Percentiles rank a stretch among this genome's conserved stretches.
Evolutionary conservation across 1,139 yeast species (phyloP).

Genomic region (Lodderomyces pseudojiufengensis): DNA sequence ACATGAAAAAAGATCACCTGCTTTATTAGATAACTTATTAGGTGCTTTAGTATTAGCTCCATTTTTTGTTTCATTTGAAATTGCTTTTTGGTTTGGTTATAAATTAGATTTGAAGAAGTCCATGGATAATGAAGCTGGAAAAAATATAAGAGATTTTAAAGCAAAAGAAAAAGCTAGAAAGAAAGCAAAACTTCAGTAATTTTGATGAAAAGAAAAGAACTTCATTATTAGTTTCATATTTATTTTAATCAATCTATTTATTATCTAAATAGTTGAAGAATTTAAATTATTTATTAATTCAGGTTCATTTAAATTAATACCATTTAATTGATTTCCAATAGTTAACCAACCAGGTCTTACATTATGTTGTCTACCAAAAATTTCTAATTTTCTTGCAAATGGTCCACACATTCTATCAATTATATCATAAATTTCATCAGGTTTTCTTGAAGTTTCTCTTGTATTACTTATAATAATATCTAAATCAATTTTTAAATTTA

Average conservation of each 20-base stretch:
- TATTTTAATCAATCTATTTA: too few relatives aligned
- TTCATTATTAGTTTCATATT: constrained; percentile 25
- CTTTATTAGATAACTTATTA: constrained; percentile 72
- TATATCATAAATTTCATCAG: constrained; percentile 85
- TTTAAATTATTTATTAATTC: too few relatives aligned
- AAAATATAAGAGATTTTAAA: constrained; percentile 23
- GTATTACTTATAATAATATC: constrained; percentile 81
- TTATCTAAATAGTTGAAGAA: too few relatives aligned
- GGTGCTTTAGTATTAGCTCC: constrained; percentile 93
- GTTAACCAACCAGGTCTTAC: constrained; percentile 90
- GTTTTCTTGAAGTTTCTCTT: constrained; percentile 85
- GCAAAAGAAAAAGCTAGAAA: constrained; percentile 13
- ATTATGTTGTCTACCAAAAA: constrained; percentile 86
- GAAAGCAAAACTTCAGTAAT: too few relatives aligned
- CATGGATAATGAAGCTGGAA: constrained; percentile 54
- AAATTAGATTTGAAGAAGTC: constrained; percentile 49
- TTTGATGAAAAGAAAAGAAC: too few relatives aligned
- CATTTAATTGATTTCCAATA: constrained; percentile 75
- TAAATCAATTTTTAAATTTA: constrained; percentile 59
- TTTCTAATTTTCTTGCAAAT: constrained; percentile 73
- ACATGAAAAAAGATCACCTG: constrained; percentile 81
- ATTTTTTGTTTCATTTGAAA: constrained; percentile 77
- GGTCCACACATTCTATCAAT: constrained; percentile 80
- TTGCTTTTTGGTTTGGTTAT: constrained; percentile 64
- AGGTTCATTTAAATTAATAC: constrained; percentile 54